Evolutionary conservation across 73 alveolate genomes (phyloP), one percentile per base, ranked within the genome.

Genomic region (Paramecium tetraurelia): DNA sequence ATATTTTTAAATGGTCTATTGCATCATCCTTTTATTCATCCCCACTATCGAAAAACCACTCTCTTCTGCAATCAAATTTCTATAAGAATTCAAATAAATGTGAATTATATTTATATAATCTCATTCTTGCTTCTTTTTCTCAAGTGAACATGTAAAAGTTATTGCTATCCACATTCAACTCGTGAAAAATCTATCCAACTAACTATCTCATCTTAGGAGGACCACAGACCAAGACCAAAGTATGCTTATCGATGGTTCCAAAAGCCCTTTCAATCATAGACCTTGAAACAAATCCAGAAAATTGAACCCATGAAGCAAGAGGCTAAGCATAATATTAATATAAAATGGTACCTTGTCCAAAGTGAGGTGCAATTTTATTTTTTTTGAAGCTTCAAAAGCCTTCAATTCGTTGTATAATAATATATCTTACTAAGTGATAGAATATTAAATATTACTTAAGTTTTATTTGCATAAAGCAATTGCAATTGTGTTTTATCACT

Each of bases 181-280:
- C 95, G 21, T 59, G 57, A 18, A 93, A 46, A 29, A 80, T 87
- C 40, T 70, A 77, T 86, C 86, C 44, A 63, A 72, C 92, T 72
- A 83, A 58, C 43, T 89, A 93, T 22, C 57, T 92, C 93, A 96
- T 92, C 21, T 94, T 92, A n/a, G 94, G 96, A 18, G 98, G 98
- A 50, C 98, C 98, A 83, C 98, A 96, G 33, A 69, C 44, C 8
- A 95, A 76, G 86, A 85, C 92, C 10, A 96, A 40, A 4, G 96
- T 89, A 1, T 93, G 92, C 12, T 69, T 83, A 38, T 93, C 80
- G 6, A 93, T 93, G 21, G 76, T 84, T 9, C 97, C 96, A 92
- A 96, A 68, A 22, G 92, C 69, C 48, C 58, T 95, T 72, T 89
- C 31, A 31, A 96, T 27, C 31, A 27, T 27, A 27, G 31, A 27